phyloP scores from a whole-genome alignment of 345 rosid species.

The Arabidopsis suecica region DNA sequence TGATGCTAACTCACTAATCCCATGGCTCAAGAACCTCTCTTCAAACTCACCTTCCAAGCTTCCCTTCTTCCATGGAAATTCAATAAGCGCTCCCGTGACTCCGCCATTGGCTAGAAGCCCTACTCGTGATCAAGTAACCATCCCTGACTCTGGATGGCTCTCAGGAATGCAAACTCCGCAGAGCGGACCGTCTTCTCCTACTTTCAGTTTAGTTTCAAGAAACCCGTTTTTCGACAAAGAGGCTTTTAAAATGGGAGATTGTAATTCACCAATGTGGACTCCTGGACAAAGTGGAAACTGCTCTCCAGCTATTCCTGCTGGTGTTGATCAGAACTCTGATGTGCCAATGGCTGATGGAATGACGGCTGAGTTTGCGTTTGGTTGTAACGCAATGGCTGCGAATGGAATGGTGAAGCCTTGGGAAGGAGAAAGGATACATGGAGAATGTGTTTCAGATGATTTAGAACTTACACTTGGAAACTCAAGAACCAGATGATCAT shows the following conservation, averaged over 20 bases:
- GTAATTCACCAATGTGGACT: conserved; percentile 88
- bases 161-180: conserved; percentile 73
- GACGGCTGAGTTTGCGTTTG: conserved; percentile 93
- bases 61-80: conserved; percentile 72
- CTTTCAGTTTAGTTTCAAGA: conserved; percentile 83
- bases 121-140: conserved; percentile 55
- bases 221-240: conserved; percentile 82
- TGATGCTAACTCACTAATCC: conserved; percentile 87
- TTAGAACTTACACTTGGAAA: conserved; percentile 97
- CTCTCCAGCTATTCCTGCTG: conserved; percentile 86
- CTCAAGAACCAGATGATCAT: conserved; percentile 69
- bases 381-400: conserved; percentile 48
- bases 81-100: conserved; percentile 97
- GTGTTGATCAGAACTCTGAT: conserved; percentile 75
- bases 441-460: conserved; percentile 88
- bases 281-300: conserved; percentile 98
- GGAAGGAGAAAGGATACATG: conserved; percentile 99
- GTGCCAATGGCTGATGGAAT: conserved; percentile 85
- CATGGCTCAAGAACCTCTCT: conserved; percentile 95
- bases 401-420: conserved; percentile 91
- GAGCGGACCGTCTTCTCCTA: conserved; percentile 89
- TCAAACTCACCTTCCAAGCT: conserved; percentile 75
- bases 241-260: conserved; percentile 57
- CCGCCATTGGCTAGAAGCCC: conserved; percentile 93
- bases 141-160: conserved; percentile 83